Base-by-base conservation (phyloP, 2,329 filamentous ascomycete genomes). In the Penicillium olsonii region DNA sequence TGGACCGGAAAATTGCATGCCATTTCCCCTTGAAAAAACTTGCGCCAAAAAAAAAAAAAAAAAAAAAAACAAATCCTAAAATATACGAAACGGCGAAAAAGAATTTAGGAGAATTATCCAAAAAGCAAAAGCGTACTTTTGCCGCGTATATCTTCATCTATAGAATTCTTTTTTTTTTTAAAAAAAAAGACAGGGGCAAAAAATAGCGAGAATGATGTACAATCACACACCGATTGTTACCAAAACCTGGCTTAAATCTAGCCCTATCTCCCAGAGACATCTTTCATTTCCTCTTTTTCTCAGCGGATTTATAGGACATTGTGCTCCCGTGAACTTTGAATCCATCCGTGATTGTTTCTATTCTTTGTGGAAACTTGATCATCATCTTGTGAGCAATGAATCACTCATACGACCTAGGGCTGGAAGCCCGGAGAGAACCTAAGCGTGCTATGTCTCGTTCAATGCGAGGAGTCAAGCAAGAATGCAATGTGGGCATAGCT, bases 241-340 rank as follows among this genome's bases (percentile, higher is more conserved):
- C 52, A 56, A 56, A 65, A 64, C 61, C 64, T 63, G 62, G 59
- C 56, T 66, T 67, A 67, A 67, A 66, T 63, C 59, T 63, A 56
- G 59, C 58, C 59, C 62, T 63, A 55, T 55, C 48, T 64, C 61
- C 61, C 56, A 61, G 46, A 58, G 55, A 62, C 48, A 51, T 54
- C 50, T 50, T 60, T 55, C 50, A 47, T 50, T 50, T 55, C 55
- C 51, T 56, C 57, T 53, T 50, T n/a, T 52, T 55, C 50, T 56
- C 45, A 5, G 29, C n/a, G 11, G 29, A 54, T 61, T 60, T 35
- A 41, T 42, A 59, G 37, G 54, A 35, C 15, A 18, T 17, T 35
- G 33, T 17, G 10, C 33, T 35, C 17, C 33, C 33, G 33, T 35
- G 29, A 31, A 31, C 29, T 31, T n/a, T 31, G 29, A 31, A n/a